These are phyloP conservation scores for Phaffomyces thermotolerans DNA, from an alignment of 805 yeast genomes.

Conservation along the genomic window DNA sequence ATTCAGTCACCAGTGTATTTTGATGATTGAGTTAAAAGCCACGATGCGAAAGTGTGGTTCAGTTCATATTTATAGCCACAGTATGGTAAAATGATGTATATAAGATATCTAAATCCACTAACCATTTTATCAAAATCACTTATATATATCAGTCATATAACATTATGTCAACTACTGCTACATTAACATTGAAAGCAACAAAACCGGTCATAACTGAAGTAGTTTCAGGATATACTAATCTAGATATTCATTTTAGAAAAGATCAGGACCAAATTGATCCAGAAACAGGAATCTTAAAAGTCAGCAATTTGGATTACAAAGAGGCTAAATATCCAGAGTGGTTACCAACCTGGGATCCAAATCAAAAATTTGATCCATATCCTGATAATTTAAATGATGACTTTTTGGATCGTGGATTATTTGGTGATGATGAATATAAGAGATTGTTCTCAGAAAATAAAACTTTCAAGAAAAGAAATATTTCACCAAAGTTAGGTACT, in stretches of 20 bases:
- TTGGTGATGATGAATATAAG: slow-evolving; percentile 52
- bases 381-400: slow-evolving; percentile 43
- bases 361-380: slow-evolving; percentile 42
- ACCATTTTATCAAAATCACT: background rate
- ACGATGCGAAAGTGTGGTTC: background rate
- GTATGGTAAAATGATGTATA: no score
- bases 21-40: no score
- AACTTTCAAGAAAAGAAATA: slow-evolving; percentile 27
- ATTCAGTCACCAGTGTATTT: no score
- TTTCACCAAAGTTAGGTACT: slow-evolving; percentile 68
- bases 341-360: slow-evolving; percentile 66
- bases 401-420: slow-evolving; percentile 50
- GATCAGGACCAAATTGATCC: slow-evolving; percentile 41
- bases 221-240: slow-evolving; percentile 15
- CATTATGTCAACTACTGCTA: slow-evolving; percentile 8
- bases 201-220: background rate
- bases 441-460: slow-evolving; percentile 38
- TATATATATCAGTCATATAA: background rate
- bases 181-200: slow-evolving; percentile 10
- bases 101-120: no score
- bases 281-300: slow-evolving; percentile 39
- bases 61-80: background rate
- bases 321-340: slow-evolving; percentile 42
- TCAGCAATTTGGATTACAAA: slow-evolving; percentile 35
- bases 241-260: slow-evolving; percentile 41